Conservation (phyloP, 73 alveolate species). For the Paramecium biaurelia region DNA sequence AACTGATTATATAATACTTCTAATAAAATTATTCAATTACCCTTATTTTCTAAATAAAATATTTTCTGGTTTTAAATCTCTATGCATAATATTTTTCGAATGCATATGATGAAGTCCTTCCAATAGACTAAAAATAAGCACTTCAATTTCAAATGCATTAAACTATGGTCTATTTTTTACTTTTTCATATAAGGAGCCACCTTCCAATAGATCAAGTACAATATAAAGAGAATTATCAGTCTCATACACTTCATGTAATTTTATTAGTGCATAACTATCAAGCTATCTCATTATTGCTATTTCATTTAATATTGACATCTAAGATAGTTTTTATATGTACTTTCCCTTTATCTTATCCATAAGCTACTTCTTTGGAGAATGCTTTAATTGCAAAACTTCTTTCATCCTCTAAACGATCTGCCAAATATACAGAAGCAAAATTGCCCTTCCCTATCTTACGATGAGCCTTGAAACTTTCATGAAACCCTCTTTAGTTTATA, state of each 20-base stretch:
- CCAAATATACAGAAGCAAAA: conserved; percentile 63
- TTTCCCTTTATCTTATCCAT: conserved; percentile 57
- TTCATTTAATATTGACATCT: conserved; percentile 85
- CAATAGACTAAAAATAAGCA: conserved; percentile 72
- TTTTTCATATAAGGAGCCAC: conserved; percentile 81
- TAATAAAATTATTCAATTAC: background rate
- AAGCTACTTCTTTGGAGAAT: conserved; percentile 58
- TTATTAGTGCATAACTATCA: conserved; percentile 86
- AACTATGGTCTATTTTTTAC: conserved; percentile 70
- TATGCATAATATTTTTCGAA: conserved; percentile 84
- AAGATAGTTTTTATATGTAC: background rate
- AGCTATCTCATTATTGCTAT: conserved; percentile 83
- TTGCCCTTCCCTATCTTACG: conserved; percentile 55
- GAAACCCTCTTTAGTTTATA: conserved; percentile 57
- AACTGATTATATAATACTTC: conserved; percentile 54
- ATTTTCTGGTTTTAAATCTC: conserved; percentile 97
- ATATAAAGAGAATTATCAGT: conserved; percentile 75
- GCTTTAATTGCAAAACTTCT: conserved; percentile 61
- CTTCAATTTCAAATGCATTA: conserved; percentile 70
- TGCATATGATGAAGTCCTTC: conserved; percentile 83
- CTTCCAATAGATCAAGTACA: conserved; percentile 73
- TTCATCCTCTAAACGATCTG: conserved; percentile 65
- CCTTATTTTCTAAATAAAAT: conserved; percentile 72
- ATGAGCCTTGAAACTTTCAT: conserved; percentile 51
- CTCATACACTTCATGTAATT: conserved; percentile 78